Evolutionary conservation across 1,284 basidiomycete species (phyloP).

Genomic region (Apiotrichum mycotoxinovorans): DNA sequence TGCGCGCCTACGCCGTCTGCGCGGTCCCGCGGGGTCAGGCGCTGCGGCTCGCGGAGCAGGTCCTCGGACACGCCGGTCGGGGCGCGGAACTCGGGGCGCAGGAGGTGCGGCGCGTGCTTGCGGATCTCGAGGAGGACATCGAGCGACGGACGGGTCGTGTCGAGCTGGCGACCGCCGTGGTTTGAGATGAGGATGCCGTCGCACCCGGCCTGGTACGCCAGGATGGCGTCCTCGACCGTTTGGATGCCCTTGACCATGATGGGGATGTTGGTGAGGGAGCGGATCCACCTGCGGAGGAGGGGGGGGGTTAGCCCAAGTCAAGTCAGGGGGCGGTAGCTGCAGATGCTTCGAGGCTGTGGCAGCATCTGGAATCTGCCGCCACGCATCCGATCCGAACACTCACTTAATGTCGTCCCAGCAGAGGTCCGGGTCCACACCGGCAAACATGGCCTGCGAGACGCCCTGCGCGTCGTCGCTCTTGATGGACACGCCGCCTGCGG

Average conservation of each 20-base stretch:
- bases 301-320: no score
- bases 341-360: no score
- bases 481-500: slow-evolving; percentile 36
- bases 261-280: slow-evolving; percentile 69
- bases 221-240: slow-evolving; percentile 52
- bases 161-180: slow-evolving; percentile 53
- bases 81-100: slow-evolving; percentile 38
- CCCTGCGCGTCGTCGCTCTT: slow-evolving; percentile 39
- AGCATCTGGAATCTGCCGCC: no score
- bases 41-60: slow-evolving; percentile 62
- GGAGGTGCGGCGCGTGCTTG: slow-evolving; percentile 41
- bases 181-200: slow-evolving; percentile 54
- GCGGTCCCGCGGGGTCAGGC: slow-evolving; percentile 54
- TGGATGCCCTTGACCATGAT: slow-evolving; percentile 75
- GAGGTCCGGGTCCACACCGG: slow-evolving; percentile 42
- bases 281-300: slow-evolving; percentile 68
- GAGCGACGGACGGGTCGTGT: slow-evolving; percentile 62
- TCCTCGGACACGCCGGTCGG: slow-evolving; percentile 31
- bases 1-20: slow-evolving; percentile 11
- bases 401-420: slow-evolving; percentile 45
- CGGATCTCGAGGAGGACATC: slow-evolving; percentile 73
- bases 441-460: slow-evolving; percentile 44
- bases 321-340: no score
- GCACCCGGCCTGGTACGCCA: slow-evolving; percentile 51
- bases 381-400: no score